Conservation (phyloP, 805 yeast genomes). For the Barnettozyma botsteinii region DNA sequence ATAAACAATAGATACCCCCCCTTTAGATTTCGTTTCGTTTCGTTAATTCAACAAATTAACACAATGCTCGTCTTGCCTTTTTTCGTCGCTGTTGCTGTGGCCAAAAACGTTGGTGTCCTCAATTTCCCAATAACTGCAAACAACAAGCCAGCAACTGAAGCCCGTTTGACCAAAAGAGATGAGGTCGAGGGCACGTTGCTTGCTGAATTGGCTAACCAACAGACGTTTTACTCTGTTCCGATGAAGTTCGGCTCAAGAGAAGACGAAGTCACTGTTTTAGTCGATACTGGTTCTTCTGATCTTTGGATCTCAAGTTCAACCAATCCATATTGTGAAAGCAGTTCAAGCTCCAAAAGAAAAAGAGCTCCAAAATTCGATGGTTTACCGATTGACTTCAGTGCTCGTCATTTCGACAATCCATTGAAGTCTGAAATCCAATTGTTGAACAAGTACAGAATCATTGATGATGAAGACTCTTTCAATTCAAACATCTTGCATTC, state of each 20-base stretch:
- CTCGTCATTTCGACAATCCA: background rate
- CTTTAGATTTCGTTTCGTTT: background rate
- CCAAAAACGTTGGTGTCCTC: background rate
- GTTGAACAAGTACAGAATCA: background rate
- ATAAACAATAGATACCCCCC: background rate
- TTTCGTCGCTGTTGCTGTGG: background rate
- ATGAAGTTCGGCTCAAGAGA: constrained; percentile 11
- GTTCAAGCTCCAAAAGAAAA: constrained; percentile 8
- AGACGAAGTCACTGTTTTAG: constrained; percentile 24
- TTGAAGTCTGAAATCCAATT: background rate
- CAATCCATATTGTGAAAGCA: constrained; percentile 26
- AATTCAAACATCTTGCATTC: background rate
- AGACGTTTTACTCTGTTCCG: constrained; percentile 12
- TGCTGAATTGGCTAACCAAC: constrained; percentile 4
- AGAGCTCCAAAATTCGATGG: too few relatives aligned
- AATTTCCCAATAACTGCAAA: background rate
- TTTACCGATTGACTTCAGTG: background rate
- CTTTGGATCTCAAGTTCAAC: constrained; percentile 28
- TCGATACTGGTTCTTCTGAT: constrained; percentile 33
- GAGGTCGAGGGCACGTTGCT: constrained; percentile 2
- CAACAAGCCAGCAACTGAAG: background rate
- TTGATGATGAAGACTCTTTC: constrained; percentile 3
- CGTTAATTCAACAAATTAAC: too few relatives aligned
- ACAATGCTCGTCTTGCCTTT: background rate
- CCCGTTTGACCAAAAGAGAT: background rate